These are phyloP conservation scores for Penicillium frequentans DNA, from an alignment of 2,329 filamentous ascomycete genomes.

Conservation along the genomic window DNA sequence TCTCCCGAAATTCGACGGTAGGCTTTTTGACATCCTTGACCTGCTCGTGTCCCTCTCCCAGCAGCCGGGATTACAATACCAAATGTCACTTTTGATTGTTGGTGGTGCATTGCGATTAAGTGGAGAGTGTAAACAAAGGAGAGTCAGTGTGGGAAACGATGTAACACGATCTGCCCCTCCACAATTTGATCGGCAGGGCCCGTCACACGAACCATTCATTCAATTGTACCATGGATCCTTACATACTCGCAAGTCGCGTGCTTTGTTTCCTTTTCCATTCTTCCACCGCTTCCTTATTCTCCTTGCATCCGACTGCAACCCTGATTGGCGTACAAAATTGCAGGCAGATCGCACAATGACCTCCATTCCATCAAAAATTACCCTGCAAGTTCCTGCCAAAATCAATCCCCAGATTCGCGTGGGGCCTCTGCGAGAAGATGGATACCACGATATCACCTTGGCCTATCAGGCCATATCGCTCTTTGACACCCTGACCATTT, in stretches of 20 bases:
- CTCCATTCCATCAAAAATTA: not conserved
- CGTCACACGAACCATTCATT: not conserved
- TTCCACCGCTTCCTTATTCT: not conserved
- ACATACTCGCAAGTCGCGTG: conserved; percentile 1
- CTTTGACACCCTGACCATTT: conserved; percentile 2
- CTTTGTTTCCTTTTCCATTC: not conserved
- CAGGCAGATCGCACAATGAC: not conserved
- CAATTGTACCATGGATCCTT: not conserved
- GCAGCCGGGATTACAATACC: conserved; percentile 8
- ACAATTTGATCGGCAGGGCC: conserved; percentile 4
- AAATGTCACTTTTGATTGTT: not conserved
- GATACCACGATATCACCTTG: conserved; percentile 11
- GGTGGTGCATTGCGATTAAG: not conserved
- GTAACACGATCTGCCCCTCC: conserved; percentile 3
- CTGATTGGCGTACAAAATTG: not conserved
- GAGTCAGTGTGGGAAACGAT: not conserved
- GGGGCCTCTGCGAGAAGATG: conserved; percentile 7
- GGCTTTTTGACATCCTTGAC: conserved; percentile 7
- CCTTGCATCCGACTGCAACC: not conserved
- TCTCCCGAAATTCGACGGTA: conserved; percentile 8
- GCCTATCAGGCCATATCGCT: conserved; percentile 9
- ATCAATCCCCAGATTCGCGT: conserved; percentile 9
- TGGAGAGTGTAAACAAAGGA: not conserved
- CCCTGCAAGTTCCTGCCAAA: conserved; percentile 9
- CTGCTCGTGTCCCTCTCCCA: conserved; percentile 9